phyloP scores from a whole-genome alignment of 1,284 basidiomycete species.

The Papiliotrema laurentii region DNA sequence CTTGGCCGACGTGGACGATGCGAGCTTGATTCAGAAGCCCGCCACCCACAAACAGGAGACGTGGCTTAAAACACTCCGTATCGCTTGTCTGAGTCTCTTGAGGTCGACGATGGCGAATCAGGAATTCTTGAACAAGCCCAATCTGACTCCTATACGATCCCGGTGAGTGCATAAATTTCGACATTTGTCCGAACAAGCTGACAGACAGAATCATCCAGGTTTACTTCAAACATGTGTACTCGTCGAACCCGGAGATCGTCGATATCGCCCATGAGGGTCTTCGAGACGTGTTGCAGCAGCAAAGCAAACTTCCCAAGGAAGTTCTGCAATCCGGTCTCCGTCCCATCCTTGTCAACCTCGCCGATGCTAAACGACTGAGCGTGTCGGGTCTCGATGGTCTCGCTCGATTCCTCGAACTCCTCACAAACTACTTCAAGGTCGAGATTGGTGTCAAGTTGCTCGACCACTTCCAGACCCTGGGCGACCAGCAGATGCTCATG shows the following conservation, averaged over 20 bases:
- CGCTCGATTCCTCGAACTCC: slow-evolving; percentile 86
- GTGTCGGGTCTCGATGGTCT: slow-evolving; percentile 93
- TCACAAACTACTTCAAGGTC: slow-evolving; percentile 99
- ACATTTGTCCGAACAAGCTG: not conserved
- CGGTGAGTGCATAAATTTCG: slow-evolving; percentile 54
- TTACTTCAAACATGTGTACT: slow-evolving; percentile 99
- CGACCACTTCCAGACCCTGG: slow-evolving; percentile 88
- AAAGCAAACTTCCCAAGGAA: slow-evolving; percentile 91
- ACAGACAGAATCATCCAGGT: slow-evolving; percentile 75
- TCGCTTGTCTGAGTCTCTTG: slow-evolving; percentile 88
- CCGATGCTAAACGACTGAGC: slow-evolving; percentile 90
- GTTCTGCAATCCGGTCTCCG: slow-evolving; percentile 90
- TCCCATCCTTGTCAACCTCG: slow-evolving; percentile 96
- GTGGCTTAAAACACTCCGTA: slow-evolving; percentile 86
- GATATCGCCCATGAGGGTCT: slow-evolving; percentile 93
- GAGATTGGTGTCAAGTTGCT: slow-evolving; percentile 97
- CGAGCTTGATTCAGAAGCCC: slow-evolving; percentile 68
- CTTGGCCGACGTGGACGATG: slow-evolving; percentile 91
- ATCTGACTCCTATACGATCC: slow-evolving; percentile 64
- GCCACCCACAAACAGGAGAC: slow-evolving; percentile 73
- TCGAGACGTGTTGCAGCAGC: slow-evolving; percentile 80
- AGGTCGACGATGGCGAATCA: slow-evolving; percentile 92
- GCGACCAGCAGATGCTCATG: slow-evolving; percentile 71
- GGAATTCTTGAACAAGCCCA: slow-evolving; percentile 82
- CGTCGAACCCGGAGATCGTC: slow-evolving; percentile 86